Base-by-base conservation (phyloP, 2,329 filamentous ascomycete species). In the Apiospora rasikravindrae region DNA sequence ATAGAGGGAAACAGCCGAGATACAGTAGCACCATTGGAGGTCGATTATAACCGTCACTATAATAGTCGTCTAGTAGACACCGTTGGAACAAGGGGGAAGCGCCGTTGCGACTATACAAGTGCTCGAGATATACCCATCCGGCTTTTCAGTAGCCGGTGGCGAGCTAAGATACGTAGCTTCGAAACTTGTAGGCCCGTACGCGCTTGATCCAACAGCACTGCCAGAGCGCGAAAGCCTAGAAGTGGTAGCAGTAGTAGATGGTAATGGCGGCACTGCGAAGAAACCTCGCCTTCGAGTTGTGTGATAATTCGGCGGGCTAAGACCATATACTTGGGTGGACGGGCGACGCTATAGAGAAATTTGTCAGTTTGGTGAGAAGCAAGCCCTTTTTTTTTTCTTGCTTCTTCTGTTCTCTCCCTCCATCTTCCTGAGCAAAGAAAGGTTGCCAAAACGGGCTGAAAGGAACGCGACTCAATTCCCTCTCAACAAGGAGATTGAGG, bases 121-220 rank as follows among this genome's bases (percentile, higher is more conserved):
- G 49, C n/a, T 64, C 57, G n/a, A 40, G 33, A 64, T 64, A 64
- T 40, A n/a, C n/a, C 57, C 19, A n/a, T 40, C 57, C 19, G 57
- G 57, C 57, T 64, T 40, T 13, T 64, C 33, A 64, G 33, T 40
- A 64, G 33, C 57, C 19, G 10, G 19, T 4, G 22, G 29, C 53
- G 29, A 64, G 57, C 57, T 64, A 64, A 64, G 29, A 37, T 40
- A n/a, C n/a, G n/a, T n/a, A 40, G 33, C 29, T n/a, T n/a, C 22
- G 57, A 22, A 19, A 0, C 53, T 61, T n/a, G 37, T 22, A 61
- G 29, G 29, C 22, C 29, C 53, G 19, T 37, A 37, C 29, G 16
- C 29, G 29, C 29, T 61, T 22, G 29, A 5, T 10, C 6, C 16
- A 61, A 16, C 49, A 53, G 49, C 24, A 53, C 49, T 26, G 49